Evolutionary conservation across 495 filamentous ascomycete species (phyloP).

Genomic region (Daldinia caldariorum): DNA sequence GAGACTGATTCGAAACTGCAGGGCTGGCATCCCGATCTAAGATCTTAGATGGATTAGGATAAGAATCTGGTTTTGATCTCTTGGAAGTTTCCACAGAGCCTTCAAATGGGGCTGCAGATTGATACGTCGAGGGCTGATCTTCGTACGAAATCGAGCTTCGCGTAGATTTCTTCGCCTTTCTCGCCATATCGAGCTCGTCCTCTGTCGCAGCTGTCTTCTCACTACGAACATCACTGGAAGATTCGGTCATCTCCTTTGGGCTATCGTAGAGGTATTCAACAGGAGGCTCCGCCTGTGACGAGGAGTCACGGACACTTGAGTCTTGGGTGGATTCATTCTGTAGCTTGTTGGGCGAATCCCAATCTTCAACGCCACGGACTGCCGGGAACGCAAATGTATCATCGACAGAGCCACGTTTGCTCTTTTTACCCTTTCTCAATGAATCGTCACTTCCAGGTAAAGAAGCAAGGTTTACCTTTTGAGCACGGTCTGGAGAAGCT

Average conservation of each 20-base stretch:
- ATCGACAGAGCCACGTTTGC: slow-evolving; percentile 18
- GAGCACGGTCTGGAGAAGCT: slow-evolving; percentile 21
- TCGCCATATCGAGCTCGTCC: slow-evolving; percentile 32
- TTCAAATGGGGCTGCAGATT: slow-evolving; percentile 44
- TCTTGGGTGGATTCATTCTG: slow-evolving; percentile 34
- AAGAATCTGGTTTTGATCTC: slow-evolving; percentile 48
- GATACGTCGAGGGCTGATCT: slow-evolving; percentile 28
- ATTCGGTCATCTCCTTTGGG: slow-evolving; percentile 28
- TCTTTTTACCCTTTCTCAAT: slow-evolving; percentile 22
- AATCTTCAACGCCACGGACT: slow-evolving; percentile 18
- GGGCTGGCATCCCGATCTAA: slow-evolving; percentile 55
- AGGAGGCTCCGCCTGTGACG: slow-evolving; percentile 34
- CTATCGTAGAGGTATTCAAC: slow-evolving; percentile 30
- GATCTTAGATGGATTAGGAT: slow-evolving; percentile 42
- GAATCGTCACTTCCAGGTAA: slow-evolving; percentile 10
- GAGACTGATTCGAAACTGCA: slow-evolving; percentile 53
- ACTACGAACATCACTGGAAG: slow-evolving; percentile 22
- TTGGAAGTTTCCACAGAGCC: slow-evolving; percentile 43
- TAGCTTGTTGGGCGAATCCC: slow-evolving; percentile 7
- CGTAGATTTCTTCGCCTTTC: slow-evolving; percentile 39
- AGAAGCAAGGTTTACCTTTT: slow-evolving; percentile 15
- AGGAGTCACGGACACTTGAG: slow-evolving; percentile 38
- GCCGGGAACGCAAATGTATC: slow-evolving; percentile 21
- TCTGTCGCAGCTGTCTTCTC: slow-evolving; percentile 22
- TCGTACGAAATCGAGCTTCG: slow-evolving; percentile 19